Conservation (phyloP, 495 filamentous ascomycete species). For the Penicillium samsonianum region DNA sequence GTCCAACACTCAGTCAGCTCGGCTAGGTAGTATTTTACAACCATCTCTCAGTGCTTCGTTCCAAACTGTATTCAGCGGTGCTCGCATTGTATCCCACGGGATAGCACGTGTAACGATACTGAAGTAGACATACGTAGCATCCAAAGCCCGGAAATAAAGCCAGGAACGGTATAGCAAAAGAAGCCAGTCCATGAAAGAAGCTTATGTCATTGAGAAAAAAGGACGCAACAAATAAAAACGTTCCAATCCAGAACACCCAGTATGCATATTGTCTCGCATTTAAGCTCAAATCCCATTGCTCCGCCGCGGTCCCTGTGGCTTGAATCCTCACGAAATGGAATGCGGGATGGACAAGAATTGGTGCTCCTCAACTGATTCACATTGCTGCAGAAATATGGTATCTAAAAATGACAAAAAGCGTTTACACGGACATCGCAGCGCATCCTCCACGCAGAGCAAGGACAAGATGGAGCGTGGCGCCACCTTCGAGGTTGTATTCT, state of each 20-base stretch:
- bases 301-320: not conserved
- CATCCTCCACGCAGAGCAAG: slow-evolving; percentile 84
- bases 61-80: not conserved
- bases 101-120: not conserved
- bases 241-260: slow-evolving; percentile 1
- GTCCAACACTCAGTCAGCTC: not conserved
- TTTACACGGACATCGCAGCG: slow-evolving; percentile 17
- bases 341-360: not conserved
- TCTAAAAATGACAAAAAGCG: slow-evolving; percentile 21
- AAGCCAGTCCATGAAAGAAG: not conserved
- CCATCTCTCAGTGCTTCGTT: not conserved
- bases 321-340: not conserved
- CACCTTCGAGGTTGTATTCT: slow-evolving; percentile 88
- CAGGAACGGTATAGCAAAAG: not conserved
- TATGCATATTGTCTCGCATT: not conserved
- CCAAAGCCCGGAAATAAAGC: not conserved
- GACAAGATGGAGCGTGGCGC: slow-evolving; percentile 91
- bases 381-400: slow-evolving; percentile 30
- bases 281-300: not conserved
- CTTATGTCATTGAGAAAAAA: not conserved
- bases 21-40: not conserved
- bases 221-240: not conserved
- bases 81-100: not conserved
- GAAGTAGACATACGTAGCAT: not conserved
- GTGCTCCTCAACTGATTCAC: slow-evolving; percentile 10